Evolutionary conservation across 495 filamentous ascomycete genomes (phyloP), one percentile per base, ranked within the genome.

Genomic region (Penicillium canescens): DNA sequence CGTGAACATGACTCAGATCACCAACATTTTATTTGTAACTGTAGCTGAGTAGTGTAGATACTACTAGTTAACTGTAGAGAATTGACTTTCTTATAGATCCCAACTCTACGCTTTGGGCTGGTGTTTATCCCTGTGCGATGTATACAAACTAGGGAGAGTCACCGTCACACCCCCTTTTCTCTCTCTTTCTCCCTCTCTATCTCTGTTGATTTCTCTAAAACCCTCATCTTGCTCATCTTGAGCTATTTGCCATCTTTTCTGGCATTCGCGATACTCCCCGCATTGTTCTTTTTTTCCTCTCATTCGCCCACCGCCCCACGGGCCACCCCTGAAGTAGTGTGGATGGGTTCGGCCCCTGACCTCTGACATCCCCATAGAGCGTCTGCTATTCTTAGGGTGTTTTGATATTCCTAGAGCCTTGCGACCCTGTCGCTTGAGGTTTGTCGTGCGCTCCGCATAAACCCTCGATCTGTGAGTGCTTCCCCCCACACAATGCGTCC

Each of bases 231-330:
- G 13, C 46, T 26, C 20, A 20, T 28, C 37, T 9, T 24, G 12
- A 28, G 26, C 24, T 18, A 18, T 18, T 18, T 18, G 1, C 31
- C 47, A 36, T 34, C 44, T 44, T 18, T 24, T 26, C 44, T 14
- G 12, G 46, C 31, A 20, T 38, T 37, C 26, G 0, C 4, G 6
- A 4, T 42, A 52, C 43, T 46, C 52, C 56, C 50, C 56, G 53
- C 45, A 10, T 42, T 54, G 50, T 18, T 51, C 13, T 13, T 50
- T 24, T 20, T 46, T 41, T 33, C 26, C 34, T 50, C 40, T 36
- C 37, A 54, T 54, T 34, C 26, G 23, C 14, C 52, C 52, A 47
- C 42, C 52, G 42, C 52, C 43, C 52, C 49, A 39, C 48, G 48
- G 39, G 34, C 42, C 50, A 41, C 52, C 52, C 52, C 52, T 46